Percentiles rank a stretch among this genome's conserved stretches.
Evolutionary conservation across 305 asterid species (phyloP).

Genomic region (Euphrasia arctica): DNA sequence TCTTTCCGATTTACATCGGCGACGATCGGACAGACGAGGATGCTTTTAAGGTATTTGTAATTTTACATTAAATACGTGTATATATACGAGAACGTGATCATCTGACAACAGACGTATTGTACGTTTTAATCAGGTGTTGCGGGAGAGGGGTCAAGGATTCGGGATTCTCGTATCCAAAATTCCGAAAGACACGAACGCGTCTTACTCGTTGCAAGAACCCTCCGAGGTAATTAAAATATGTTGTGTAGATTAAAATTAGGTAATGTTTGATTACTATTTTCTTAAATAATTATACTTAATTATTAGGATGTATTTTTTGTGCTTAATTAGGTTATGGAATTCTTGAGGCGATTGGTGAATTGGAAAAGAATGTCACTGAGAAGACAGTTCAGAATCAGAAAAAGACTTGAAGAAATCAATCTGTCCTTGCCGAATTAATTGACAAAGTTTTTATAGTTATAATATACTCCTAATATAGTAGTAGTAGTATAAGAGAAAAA

Average conservation of each 20-base stretch:
- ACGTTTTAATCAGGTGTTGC: conserved; percentile 44
- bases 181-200: conserved; percentile 83
- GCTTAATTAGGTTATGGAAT: conserved; percentile 35
- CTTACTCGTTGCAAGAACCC: conserved; percentile 85
- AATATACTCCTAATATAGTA: too few relatives aligned
- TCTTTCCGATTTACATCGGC: conserved; percentile 81
- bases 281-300: too few relatives aligned
- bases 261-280: too few relatives aligned
- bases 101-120: not conserved
- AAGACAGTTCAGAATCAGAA: conserved; percentile 47
- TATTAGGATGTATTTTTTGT: too few relatives aligned
- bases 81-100: too few relatives aligned
- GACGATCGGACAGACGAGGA: conserved; percentile 93
- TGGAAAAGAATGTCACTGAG: conserved; percentile 52
- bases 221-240: conserved; percentile 47
- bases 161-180: conserved; percentile 88
- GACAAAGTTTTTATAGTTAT: too few relatives aligned
- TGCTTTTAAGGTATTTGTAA: conserved; percentile 76
- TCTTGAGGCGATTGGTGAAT: conserved; percentile 63
- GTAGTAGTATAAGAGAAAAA: too few relatives aligned
- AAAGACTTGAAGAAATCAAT: conserved; percentile 50
- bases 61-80: too few relatives aligned
- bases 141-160: conserved; percentile 77
- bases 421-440: conserved; percentile 39
- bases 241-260: too few relatives aligned